Conservation (phyloP, 2,329 filamentous ascomycete species). For the Aspergillus jensenii region DNA sequence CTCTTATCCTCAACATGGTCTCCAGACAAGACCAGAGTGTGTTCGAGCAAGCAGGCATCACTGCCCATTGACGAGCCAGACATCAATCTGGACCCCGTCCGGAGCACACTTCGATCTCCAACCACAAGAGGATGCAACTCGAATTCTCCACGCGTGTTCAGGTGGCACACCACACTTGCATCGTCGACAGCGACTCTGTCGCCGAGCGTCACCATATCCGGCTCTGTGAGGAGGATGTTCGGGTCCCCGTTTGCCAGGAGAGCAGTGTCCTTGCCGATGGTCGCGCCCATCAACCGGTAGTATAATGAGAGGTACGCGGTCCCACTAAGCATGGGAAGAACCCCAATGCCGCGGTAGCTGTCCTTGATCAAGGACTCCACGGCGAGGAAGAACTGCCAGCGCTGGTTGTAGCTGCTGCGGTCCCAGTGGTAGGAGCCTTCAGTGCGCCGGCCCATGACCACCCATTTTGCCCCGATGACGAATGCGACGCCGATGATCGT, state of each 20-base stretch:
- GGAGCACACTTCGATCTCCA: slow-evolving; percentile 53
- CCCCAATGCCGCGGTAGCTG: slow-evolving; percentile 52
- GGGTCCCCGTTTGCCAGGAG: slow-evolving; percentile 56
- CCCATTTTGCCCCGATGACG: slow-evolving; percentile 53
- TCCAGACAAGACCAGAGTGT: slow-evolving; percentile 58
- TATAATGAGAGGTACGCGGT: slow-evolving; percentile 55
- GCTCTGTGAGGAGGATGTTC: slow-evolving; percentile 57
- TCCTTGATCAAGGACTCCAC: slow-evolving; percentile 53
- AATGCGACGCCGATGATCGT: slow-evolving; percentile 43
- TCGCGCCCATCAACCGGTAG: slow-evolving; percentile 55
- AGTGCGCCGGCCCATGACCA: slow-evolving; percentile 50
- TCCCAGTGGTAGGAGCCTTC: slow-evolving; percentile 61
- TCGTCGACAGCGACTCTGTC: slow-evolving; percentile 47
- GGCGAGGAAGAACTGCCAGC: slow-evolving; percentile 57
- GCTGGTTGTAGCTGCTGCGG: slow-evolving; percentile 56
- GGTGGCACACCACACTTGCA: slow-evolving; percentile 56
- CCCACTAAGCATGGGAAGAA: slow-evolving; percentile 55
- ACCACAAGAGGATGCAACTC: slow-evolving; percentile 54
- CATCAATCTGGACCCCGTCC: slow-evolving; percentile 53
- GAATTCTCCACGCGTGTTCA: slow-evolving; percentile 59
- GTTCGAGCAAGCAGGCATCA: slow-evolving; percentile 56
- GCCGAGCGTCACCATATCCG: slow-evolving; percentile 49
- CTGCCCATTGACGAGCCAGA: slow-evolving; percentile 55
- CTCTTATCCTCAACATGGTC: slow-evolving; percentile 53
- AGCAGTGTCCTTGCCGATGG: slow-evolving; percentile 56